A percentile compares a stretch with the other conserved stretches of the same genome.
phyloP scores from a whole-genome alignment of 176 grass and related monocot species.

The Carex cristatella region DNA sequence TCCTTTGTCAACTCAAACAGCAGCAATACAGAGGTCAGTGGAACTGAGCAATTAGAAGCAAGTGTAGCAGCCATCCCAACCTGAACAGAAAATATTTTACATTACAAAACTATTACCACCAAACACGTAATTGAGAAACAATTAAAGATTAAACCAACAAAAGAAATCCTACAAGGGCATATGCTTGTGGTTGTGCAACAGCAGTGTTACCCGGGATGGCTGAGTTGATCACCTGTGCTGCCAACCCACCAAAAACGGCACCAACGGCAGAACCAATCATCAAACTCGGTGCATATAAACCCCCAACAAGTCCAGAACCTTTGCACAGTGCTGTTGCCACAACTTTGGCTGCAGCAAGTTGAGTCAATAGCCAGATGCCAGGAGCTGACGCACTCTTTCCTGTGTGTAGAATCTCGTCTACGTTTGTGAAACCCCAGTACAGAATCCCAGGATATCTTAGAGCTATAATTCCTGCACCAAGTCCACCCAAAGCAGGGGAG shows the following conservation, averaged over 20 bases:
- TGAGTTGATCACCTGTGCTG: slow-evolving; percentile 80
- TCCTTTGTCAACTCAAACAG: slow-evolving; percentile 99
- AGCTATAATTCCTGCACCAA: slow-evolving; percentile 89
- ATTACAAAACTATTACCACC: slow-evolving; percentile 8
- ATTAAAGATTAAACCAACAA: background rate
- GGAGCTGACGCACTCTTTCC: slow-evolving; percentile 94
- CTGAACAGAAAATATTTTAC: slow-evolving; percentile 37
- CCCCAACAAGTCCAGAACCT: slow-evolving; percentile 92
- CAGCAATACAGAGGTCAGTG: slow-evolving; percentile 78
- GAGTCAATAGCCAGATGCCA: slow-evolving; percentile 89
- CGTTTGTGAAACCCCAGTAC: slow-evolving; percentile 98
- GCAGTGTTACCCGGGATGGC: slow-evolving; percentile 92
- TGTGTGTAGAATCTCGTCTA: slow-evolving; percentile 91
- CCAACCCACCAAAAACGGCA: slow-evolving; percentile 90
- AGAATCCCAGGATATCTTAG: slow-evolving; percentile 93
- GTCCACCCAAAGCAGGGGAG: slow-evolving; percentile 83
- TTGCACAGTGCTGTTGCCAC: slow-evolving; percentile 91
- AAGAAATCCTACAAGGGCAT: slow-evolving; percentile 67
- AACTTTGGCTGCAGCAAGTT: slow-evolving; percentile 86
- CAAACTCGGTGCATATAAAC: slow-evolving; percentile 91
- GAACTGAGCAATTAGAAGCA: slow-evolving; percentile 81
- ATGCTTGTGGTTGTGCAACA: slow-evolving; percentile 95
- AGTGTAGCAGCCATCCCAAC: slow-evolving; percentile 98
- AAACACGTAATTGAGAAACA: background rate
- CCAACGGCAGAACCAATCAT: slow-evolving; percentile 97